Conservation (phyloP, 192 early-diverging fungal species). For the Gryganskiella cystojenkinii region DNA sequence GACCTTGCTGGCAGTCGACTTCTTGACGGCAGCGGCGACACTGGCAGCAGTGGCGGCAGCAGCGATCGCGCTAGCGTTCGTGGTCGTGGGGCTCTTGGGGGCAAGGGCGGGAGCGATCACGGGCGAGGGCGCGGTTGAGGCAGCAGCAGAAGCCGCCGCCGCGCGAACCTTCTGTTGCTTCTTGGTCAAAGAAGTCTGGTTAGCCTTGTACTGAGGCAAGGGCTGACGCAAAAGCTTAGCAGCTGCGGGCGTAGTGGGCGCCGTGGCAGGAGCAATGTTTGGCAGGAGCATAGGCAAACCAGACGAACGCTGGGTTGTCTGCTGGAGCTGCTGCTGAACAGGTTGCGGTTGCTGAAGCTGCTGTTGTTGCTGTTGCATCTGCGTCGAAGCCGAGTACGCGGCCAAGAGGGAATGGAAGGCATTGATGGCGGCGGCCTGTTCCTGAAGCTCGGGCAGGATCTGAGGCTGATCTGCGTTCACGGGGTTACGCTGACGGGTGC, state of each 20-base stretch:
- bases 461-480: conserved; percentile 23
- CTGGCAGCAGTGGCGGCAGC: conserved; percentile 28
- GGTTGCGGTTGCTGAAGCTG: conserved; percentile 57
- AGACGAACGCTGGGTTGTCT: conserved; percentile 26
- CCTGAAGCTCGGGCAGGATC: conserved; percentile 40
- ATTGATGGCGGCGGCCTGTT: conserved; percentile 54
- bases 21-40: conserved; percentile 2
- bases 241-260: conserved; percentile 59
- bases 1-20: background rate
- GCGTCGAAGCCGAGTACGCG: conserved; percentile 52
- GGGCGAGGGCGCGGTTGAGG: conserved; percentile 12
- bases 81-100: conserved; percentile 45
- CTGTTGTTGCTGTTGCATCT: conserved; percentile 53
- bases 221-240: conserved; percentile 56
- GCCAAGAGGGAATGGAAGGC: conserved; percentile 53
- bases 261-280: conserved; percentile 56
- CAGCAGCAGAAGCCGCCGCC: conserved; percentile 15
- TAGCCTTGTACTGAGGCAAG: conserved; percentile 52
- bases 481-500: conserved; percentile 51
- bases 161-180: conserved; percentile 25
- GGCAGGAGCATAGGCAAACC: conserved; percentile 52
- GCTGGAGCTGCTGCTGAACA: conserved; percentile 50
- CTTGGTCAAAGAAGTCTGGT: conserved; percentile 10
- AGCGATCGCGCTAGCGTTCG: conserved; percentile 26
- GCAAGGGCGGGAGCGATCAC: conserved; percentile 14